These are phyloP conservation scores for Vanrija sp. DNA, from an alignment of 1,284 basidiomycete genomes.

Conservation along the genomic window DNA sequence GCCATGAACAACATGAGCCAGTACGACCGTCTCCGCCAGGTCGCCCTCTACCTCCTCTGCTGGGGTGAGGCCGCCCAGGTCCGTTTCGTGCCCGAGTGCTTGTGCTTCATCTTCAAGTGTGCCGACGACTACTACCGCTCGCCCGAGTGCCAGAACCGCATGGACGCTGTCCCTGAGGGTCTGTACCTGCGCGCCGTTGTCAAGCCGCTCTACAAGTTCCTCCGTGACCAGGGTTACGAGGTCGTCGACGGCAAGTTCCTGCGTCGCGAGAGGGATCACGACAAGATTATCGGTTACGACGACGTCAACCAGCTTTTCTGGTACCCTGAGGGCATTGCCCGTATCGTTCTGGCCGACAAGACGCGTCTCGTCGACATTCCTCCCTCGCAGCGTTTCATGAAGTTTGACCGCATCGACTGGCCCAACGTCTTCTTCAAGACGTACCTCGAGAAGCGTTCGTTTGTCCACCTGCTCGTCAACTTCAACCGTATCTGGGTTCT, in stretches of 20 bases:
- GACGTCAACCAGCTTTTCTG: conserved; percentile 99
- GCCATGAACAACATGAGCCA: conserved; percentile 99
- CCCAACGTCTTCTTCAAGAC: conserved; percentile 94
- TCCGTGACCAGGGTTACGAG: conserved; percentile 97
- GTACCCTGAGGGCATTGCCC: conserved; percentile 97
- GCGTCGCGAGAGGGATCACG: conserved; percentile 86
- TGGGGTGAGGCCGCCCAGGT: conserved; percentile 99
- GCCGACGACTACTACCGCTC: conserved; percentile 99
- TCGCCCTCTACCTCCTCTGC: conserved; percentile 90
- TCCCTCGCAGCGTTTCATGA: conserved; percentile 87
- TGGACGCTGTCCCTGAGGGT: conserved; percentile 92
- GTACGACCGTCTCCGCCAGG: conserved; percentile 94
- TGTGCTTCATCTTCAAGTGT: conserved; percentile 99
- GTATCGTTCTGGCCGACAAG: conserved; percentile 86
- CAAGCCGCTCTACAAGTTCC: conserved; percentile 95
- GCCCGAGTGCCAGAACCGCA: conserved; percentile 92
- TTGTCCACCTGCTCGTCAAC: conserved; percentile 90
- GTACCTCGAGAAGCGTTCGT: conserved; percentile 90
- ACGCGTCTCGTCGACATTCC: conserved; percentile 84
- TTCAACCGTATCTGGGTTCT: conserved; percentile 98
- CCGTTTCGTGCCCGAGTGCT: conserved; percentile 93
- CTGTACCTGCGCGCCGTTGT: conserved; percentile 86
- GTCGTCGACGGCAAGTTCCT: conserved; percentile 94
- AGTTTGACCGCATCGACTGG: conserved; percentile 93
- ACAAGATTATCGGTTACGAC: conserved; percentile 95